Evolutionary conservation across 352 stramenopile genomes (phyloP), one percentile per base, ranked within the genome.

Genomic region (Globisporangium viniferum): DNA sequence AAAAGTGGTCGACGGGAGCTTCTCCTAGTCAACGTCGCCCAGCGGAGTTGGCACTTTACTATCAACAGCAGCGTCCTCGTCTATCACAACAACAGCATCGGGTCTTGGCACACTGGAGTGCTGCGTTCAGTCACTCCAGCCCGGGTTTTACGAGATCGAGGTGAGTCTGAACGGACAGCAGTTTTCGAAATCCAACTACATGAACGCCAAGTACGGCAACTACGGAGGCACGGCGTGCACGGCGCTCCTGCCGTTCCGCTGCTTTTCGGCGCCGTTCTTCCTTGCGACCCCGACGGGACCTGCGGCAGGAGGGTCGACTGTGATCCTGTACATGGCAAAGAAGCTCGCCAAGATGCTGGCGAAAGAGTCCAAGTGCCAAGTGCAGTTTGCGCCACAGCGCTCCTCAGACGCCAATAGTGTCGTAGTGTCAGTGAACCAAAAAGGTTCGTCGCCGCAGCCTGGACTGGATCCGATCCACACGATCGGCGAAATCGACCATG

Each of bases 151-250:
- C 64, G 82, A 90, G 59, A 65, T 91, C 4, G 80, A 91, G 41
- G 59, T 90, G 12, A 92, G 81, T 72, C 67, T 92, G 2, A 92
- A 92, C 59, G 74, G 77, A 0, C 82, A 92, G 55, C 84, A 91
- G 41, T 92, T 88, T 31, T 83, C 81, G 0, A 65, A 49, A 3
- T 88, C 79, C 15, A 79, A 76, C 18, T 92, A 82, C 57, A 85
- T 90, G 74, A 74, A 68, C 20, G 85, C 84, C 58, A 76, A 66
- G 24, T 87, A 80, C 60, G 84, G 72, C 12, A 92, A 90, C 60
- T 89, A 90, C 51, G 88, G 81, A 41, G 81, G 84, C 33, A 76
- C 78, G 0, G 73, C 78, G 1, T 91, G 82, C 56, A 89, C 84
- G 0, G 73, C 81, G 3, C 61, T 91, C 1, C 80, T 89, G 3